phyloP scores from a whole-genome alignment of 495 filamentous ascomycete species.

The Penicillium steckii region DNA sequence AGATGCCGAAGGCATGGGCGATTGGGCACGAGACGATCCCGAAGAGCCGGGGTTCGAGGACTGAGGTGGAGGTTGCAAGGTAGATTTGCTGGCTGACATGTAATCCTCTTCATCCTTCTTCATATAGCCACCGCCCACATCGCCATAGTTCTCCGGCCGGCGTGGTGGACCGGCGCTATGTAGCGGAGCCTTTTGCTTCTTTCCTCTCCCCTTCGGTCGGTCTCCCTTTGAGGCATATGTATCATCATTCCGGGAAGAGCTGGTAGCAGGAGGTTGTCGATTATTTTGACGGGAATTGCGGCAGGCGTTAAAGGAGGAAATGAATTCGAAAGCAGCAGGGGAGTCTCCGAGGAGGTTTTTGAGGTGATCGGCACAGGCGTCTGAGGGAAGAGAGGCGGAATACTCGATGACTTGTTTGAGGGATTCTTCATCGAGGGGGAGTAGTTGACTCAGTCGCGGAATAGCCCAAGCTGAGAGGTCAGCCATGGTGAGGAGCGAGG shows the following conservation, averaged over 20 bases:
- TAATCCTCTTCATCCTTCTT: conserved; percentile 65
- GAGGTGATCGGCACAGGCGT: conserved; percentile 77
- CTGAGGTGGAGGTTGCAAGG: conserved; percentile 29
- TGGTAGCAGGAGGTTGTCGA: conserved; percentile 18
- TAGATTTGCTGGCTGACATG: conserved; percentile 39
- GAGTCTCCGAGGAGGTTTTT: conserved; percentile 87
- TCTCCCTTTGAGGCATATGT: conserved; percentile 14
- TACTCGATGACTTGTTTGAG: conserved; percentile 81
- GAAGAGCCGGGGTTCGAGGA: conserved; percentile 23
- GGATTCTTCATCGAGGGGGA: conserved; percentile 81
- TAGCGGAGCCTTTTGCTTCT: conserved; percentile 56
- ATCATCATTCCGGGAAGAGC: conserved; percentile 23
- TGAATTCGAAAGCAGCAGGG: conserved; percentile 82
- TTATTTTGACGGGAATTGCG: conserved; percentile 56
- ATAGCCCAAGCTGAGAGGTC: conserved; percentile 53
- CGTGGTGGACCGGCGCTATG: conserved; percentile 61
- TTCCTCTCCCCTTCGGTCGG: conserved; percentile 15
- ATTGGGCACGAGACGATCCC: conserved; percentile 36
- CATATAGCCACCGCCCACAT: conserved; percentile 56
- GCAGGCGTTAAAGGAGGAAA: conserved; percentile 82
- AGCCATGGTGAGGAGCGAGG: conserved; percentile 15
- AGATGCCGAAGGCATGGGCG: conserved; percentile 35
- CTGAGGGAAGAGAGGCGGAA: conserved; percentile 66
- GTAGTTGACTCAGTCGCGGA: conserved; percentile 69
- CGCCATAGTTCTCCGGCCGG: conserved; percentile 57